Evolutionary conservation across 257 asterid genomes (phyloP), one percentile per base, ranked within the genome.

Genomic region (Solanum microdontum): DNA sequence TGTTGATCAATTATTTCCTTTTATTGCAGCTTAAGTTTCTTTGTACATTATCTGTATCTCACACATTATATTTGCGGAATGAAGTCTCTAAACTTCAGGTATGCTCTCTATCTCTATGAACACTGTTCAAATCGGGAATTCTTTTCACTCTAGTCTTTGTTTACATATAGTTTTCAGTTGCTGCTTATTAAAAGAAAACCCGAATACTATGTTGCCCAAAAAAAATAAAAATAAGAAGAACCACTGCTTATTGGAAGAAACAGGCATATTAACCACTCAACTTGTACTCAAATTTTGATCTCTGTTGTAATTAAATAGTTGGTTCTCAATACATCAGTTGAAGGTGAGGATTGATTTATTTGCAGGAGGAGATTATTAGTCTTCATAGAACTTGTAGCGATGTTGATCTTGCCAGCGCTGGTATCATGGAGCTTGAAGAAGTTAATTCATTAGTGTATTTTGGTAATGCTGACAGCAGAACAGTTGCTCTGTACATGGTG

Each of bases 1-100:
- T 48, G 34, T 82, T 48, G 85, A 82, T 51, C 40, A 82, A 15
- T 48, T 82, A 28, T 82, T 48, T 28, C 43, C 69, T 43, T 64
- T 48, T 48, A 75, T 69, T 91, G 98, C 98, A 96, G 98, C 92
- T 95, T 70, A 88, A 55, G 28, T 87, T 90, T 45, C 84, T 93
- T 74, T 93, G 95, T 90, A 85, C 91, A 83, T 30, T 91, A 39
- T 92, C 92, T 80, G 87, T 93, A 86, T 83, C 92, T 55, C 95
- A 91, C 75, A 89, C 93, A 30, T 84, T 92, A 86, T 87, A 89
- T 90, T 87, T 94, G 96, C 90, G 93, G 75, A 91, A 80, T 83
- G 92, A 91, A 92, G 93, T 95, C 82, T 48, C 90, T 15, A 91
- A 92, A 88, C 98, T 96, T 90, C 92, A 94, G 98, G 99, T 96